Evolutionary conservation across 164 flowering plant species (phyloP).

Genomic region (Protea cynaroides): DNA sequence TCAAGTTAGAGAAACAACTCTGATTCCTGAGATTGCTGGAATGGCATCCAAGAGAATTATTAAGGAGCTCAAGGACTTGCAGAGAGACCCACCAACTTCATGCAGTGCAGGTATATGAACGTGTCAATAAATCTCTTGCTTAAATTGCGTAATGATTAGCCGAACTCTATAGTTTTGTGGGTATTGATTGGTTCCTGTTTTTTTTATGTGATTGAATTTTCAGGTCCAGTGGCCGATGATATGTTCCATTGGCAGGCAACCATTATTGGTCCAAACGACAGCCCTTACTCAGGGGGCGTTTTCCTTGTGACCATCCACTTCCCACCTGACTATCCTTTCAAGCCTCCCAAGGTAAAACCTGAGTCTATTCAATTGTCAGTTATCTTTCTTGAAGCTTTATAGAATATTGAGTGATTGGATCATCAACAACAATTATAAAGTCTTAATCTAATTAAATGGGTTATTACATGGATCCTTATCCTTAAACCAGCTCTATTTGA

Average conservation of each 20-base stretch:
- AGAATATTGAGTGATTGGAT: too few species aligned
- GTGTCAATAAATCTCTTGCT: too few species aligned
- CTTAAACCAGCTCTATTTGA: too few species aligned
- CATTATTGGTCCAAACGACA: conserved; percentile 66
- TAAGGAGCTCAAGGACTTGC: conserved; percentile 67
- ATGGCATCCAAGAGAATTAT: conserved; percentile 66
- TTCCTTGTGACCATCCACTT: conserved; percentile 63
- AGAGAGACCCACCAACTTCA: conserved; percentile 76
- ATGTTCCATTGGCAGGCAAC: conserved; percentile 91
- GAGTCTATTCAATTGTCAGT: too few species aligned
- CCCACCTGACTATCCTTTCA: conserved; percentile 72
- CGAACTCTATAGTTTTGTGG: too few species aligned
- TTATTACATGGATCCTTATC: too few species aligned
- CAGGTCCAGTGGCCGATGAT: conserved; percentile 73
- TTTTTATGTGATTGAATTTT: neutral
- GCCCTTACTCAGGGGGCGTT: conserved; percentile 69
- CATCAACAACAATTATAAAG: too few species aligned
- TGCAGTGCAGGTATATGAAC: conserved; percentile 55
- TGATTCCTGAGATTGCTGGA: neutral
- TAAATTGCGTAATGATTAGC: too few species aligned
- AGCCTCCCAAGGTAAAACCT: conserved; percentile 60
- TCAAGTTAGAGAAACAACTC: neutral
- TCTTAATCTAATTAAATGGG: too few species aligned
- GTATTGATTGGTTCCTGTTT: too few species aligned
- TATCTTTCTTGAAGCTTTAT: too few species aligned